Base-by-base conservation (phyloP, 2,329 filamentous ascomycete species). In the Stachybotrys chlorohalonatus region DNA sequence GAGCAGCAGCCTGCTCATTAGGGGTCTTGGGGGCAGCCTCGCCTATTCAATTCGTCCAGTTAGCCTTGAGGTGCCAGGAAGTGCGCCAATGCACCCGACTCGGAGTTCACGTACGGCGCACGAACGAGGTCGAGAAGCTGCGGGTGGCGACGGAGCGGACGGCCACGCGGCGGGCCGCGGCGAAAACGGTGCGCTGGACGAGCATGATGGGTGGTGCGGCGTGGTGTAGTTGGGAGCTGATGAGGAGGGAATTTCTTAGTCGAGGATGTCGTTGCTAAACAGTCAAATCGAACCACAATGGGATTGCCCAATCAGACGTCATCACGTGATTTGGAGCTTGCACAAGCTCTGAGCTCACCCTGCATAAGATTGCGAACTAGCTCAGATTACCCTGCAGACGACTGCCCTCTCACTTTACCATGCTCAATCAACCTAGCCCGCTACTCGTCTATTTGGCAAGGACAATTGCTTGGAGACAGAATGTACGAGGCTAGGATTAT, bases 161-260 rank as follows among this genome's bases (percentile, higher is more conserved):
- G 57, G 77, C 82, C 58, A 67, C 71, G 62, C 83, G 81, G 70
- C 83, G 83, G 66, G 81, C 82, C 68, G 76, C 81, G 63, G 78
- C 73, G 62, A 82, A 67, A 69, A 78, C 82, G 67, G 83, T 77
- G 69, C 83, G 83, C 77, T 84, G 80, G 69, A 86, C 69, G 64
- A 85, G 83, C 83, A 86, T 85, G 66, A 65, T 69, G 70, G 66
- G 60, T 55, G 56, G 51, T 54, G 57, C 57, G 59, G 58, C 56
- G 60, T 56, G 54, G 55, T 49, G 55, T 58, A 57, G 61, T 56
- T 58, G 58, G 57, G 55, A 52, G 51, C 47, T 63, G 57, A 58
- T 42, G 36, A 42, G 36, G 36, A 42, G 36, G 36, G 36, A 42
- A 42, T 42, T 42, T 42, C 36, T 42, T 13, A 13, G 36, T 42